Evolutionary conservation across 2,329 filamentous ascomycete species (phyloP).

Genomic region (Tolypocladium paradoxum): DNA sequence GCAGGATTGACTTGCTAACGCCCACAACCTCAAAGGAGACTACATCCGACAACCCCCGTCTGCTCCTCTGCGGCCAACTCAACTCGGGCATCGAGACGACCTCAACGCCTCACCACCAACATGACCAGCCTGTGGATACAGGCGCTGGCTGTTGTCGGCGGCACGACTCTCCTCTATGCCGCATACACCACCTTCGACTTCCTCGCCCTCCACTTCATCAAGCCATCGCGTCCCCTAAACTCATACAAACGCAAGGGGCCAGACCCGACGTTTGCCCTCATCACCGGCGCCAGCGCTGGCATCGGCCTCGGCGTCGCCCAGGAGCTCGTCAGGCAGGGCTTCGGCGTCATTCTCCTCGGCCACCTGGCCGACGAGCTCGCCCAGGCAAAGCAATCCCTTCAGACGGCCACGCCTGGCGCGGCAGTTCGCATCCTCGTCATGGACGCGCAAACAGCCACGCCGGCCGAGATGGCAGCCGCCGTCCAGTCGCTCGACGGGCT

Average conservation of each 20-base stretch:
- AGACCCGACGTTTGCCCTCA: conserved; percentile 15
- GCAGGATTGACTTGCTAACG: too few relatives aligned
- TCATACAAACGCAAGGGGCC: conserved; percentile 12
- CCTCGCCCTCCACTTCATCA: conserved; percentile 9
- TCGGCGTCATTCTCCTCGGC: conserved; percentile 21
- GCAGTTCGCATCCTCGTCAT: conserved; percentile 17
- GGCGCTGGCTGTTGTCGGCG: conserved; percentile 8
- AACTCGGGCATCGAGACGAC: too few relatives aligned
- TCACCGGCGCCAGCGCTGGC: conserved; percentile 23
- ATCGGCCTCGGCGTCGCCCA: conserved; percentile 22
- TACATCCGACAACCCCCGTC: neutral
- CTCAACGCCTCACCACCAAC: neutral
- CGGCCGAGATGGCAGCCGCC: conserved; percentile 13
- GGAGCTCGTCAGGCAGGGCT: conserved; percentile 20
- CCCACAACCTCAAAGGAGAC: too few relatives aligned
- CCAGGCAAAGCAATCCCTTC: conserved; percentile 12
- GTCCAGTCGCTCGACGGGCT: conserved; percentile 9
- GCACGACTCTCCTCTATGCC: conserved; percentile 6
- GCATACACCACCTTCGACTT: conserved; percentile 4
- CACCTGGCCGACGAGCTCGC: conserved; percentile 17
- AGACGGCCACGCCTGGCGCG: conserved; percentile 8
- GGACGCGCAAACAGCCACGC: conserved; percentile 15
- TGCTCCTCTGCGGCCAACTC: neutral
- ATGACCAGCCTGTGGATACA: neutral
- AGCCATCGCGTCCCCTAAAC: conserved; percentile 9